Evolutionary conservation across 805 yeast genomes (phyloP), one percentile per base, ranked within the genome.

Genomic region (Wickerhamomyces tratensis): DNA sequence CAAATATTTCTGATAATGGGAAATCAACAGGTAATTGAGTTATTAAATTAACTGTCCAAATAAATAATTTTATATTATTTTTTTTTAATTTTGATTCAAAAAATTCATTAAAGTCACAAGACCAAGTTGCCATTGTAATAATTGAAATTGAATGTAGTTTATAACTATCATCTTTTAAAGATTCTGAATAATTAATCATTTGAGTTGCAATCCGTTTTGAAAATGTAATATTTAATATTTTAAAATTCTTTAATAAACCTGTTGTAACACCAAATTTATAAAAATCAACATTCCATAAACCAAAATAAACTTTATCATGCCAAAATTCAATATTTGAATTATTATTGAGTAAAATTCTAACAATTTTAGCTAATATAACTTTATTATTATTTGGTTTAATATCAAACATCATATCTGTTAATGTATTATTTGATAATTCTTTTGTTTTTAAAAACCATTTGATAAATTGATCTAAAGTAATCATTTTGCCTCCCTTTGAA

Each of bases 91-190:
- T 47, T 2, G 59, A 62, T n/a, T 67, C 50, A 40, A 57, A 37
- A 2, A 48, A 25, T 0, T 44, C 45, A 44, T 46, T 54, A 48
- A 56, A 74, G 54, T 46, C 67, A 48, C 42, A 50, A 5, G 62
- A 67, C 76, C 72, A 67, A 55, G 74, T 70, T 53, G 70, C 66
- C 53, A 69, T 53, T 66, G 61, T 40, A 33, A 65, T 56, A 11
- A 66, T 41, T 12, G 87, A 80, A 36, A 81, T 72, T 31, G 80
- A 84, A 29, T 68, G 65, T 41, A 79, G 67, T 58, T 74, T 77
- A 15, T 55, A 49, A 39, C 62, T 50, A 8, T 67, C 62, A 8
- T 67, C 62, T 35, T 60, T 50, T 14, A 68, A 48, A 37, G 62
- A 48, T 37, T 59, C 48, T 27, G 72, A 64, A 37, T 71, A 72